Base-by-base conservation (phyloP, 2,329 filamentous ascomycete species). In the Pseudophaeomoniella oleicola region DNA sequence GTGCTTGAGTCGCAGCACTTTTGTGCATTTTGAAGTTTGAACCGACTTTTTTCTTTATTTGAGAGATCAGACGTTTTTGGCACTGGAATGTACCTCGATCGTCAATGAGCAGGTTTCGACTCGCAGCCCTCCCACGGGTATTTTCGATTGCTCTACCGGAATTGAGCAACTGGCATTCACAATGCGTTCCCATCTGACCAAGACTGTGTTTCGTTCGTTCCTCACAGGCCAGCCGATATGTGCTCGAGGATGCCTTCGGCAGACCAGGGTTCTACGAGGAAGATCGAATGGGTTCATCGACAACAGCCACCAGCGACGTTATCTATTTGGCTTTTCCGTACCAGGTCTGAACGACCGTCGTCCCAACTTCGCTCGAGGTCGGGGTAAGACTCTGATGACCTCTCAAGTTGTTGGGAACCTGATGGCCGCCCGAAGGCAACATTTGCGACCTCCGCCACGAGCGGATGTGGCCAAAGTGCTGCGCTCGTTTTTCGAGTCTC, bases 391-490 rank as follows among this genome's bases (percentile, higher is more conserved):
- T n/a, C 22, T 27, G 9, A 27, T 27, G 22, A 27, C 22, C 22
- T 27, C 22, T 27, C 22, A 27, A 27, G n/a, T 27, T 27, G 22
- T 27, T 27, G 22, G 22, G 17, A 71, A 81, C 40, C 71, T 84
- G 54, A 64, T 71, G 36, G 72, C 72, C 45, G 71, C 74, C 41
- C 61, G 78, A 45, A 66, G 71, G 36, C 69, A 81, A 38, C 67
- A 71, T 36, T 64, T 76, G 22, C 72, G 84, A 19, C 70, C 74
- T 6, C 85, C 83, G 12, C 56, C 71, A 0, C 60, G 66, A 3
- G 54, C 66, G n/a, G 72, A 81, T 19, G 62, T 94, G 2, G 57
- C 73, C 1, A 62, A 70, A 22, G 82, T 81, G 4, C 78, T 81
- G 54, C 65, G 61, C 38, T 59, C 65, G 6, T 77, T 87, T 44